Conservation (phyloP, 257 asterid genomes). For the Primulina huaijiensis region DNA sequence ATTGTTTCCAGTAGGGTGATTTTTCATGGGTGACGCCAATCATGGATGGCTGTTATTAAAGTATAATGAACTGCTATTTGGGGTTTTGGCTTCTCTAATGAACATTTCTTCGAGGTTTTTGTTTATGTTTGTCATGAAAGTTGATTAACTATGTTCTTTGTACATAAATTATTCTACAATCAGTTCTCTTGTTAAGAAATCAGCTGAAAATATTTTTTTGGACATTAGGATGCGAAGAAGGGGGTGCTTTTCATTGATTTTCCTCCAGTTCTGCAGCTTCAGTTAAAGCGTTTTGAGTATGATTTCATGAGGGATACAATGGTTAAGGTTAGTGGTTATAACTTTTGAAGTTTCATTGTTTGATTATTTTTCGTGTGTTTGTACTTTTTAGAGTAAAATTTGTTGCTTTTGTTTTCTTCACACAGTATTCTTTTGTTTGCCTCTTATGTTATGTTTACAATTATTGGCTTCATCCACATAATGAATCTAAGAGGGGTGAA, state of each 20-base stretch:
- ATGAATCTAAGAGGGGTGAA: conserved; percentile 4
- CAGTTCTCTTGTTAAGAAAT: conserved; percentile 1
- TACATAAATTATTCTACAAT: conserved; percentile 15
- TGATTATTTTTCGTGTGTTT: conserved; percentile 3
- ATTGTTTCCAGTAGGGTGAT: conserved; percentile 2
- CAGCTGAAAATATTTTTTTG: conserved; percentile 23
- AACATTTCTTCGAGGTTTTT: conserved; percentile 2
- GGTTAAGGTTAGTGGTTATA: conserved; percentile 66
- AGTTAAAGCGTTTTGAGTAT: conserved; percentile 79
- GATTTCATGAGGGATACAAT: conserved; percentile 88
- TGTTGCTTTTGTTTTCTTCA: not conserved
- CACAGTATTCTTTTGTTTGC: conserved; percentile 3
- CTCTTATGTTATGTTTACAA: conserved; percentile 6
- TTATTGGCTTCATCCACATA: conserved; percentile 17
- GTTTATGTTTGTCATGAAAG: not conserved
- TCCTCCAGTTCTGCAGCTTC: conserved; percentile 89
- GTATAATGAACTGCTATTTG: not conserved
- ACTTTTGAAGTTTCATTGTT: conserved; percentile 5
- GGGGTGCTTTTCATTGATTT: conserved; percentile 81
- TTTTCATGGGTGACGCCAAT: conserved; percentile 9
- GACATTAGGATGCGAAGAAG: conserved; percentile 78
- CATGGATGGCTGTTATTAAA: conserved; percentile 12
- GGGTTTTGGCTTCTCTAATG: conserved; percentile 12
- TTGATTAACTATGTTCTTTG: conserved; percentile 6
- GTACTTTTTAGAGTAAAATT: not conserved